Evolutionary conservation across 768 basidiomycete species (phyloP).

Genomic region (Kondoa malvinella): DNA sequence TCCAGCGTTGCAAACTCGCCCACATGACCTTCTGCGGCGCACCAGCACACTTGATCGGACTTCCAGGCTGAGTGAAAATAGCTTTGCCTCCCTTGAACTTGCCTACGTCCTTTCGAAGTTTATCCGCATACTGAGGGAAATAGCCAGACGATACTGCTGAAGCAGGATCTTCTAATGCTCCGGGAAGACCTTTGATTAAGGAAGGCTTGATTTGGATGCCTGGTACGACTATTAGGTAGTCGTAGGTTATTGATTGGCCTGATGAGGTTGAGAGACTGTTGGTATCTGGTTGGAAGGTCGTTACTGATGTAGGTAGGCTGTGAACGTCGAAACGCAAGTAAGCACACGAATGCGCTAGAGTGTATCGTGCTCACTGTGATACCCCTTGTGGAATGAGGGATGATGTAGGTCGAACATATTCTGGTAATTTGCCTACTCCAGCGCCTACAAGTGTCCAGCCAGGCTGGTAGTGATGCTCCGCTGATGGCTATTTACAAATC

Average conservation of each 20-base stretch:
- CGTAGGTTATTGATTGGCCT: constrained; percentile 52
- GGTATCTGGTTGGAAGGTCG: constrained; percentile 51
- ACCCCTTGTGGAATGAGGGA: constrained; percentile 61
- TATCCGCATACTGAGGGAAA: constrained; percentile 74
- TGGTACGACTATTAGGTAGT: constrained; percentile 69
- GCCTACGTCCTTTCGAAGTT: constrained; percentile 68
- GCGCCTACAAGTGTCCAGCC: constrained; percentile 66
- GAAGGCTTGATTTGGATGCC: constrained; percentile 77
- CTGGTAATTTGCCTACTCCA: constrained; percentile 53
- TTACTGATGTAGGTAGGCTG: constrained; percentile 1
- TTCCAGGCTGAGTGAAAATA: constrained; percentile 86
- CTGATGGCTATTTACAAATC: not conserved
- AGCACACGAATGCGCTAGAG: constrained; percentile 23
- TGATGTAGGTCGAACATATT: constrained; percentile 46
- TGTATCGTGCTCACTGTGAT: constrained; percentile 49
- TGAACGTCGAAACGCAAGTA: not conserved
- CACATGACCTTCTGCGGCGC: constrained; percentile 68
- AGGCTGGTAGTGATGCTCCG: constrained; percentile 40
- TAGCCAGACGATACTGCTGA: constrained; percentile 86
- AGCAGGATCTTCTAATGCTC: constrained; percentile 56
- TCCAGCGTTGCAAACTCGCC: constrained; percentile 41
- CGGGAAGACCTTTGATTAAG: constrained; percentile 51
- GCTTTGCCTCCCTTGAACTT: constrained; percentile 59
- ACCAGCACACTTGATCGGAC: constrained; percentile 74
- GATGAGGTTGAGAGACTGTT: constrained; percentile 57